A percentile compares a stretch with the other conserved stretches of the same genome.
These are phyloP conservation scores for Ustilago nuda DNA, from an alignment of 1,284 basidiomycete genomes.

Conservation along the genomic window DNA sequence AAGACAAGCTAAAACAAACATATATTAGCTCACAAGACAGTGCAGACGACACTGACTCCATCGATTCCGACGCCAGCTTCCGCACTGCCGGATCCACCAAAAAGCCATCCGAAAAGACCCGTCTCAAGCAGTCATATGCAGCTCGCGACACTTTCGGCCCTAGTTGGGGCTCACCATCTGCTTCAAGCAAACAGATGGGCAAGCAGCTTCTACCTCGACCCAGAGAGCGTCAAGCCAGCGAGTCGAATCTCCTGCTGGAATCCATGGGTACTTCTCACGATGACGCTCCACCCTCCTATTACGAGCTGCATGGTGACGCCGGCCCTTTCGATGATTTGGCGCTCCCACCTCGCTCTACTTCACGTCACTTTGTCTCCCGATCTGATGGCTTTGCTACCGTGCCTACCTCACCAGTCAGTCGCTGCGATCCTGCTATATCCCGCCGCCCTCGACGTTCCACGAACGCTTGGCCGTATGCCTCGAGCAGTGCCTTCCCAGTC, in stretches of 20 bases:
- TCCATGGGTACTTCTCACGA: slow-evolving; percentile 12
- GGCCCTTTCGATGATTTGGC: slow-evolving; percentile 25
- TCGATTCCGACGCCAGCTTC: slow-evolving; percentile 29
- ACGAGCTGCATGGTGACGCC: slow-evolving; percentile 32
- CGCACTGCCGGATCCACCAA: slow-evolving; percentile 28
- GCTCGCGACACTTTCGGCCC: neutral
- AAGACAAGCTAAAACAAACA: slow-evolving; percentile 3
- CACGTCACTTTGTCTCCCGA: slow-evolving; percentile 12
- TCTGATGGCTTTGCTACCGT: slow-evolving; percentile 21
- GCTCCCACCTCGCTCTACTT: neutral
- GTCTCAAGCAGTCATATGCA: slow-evolving; percentile 10
- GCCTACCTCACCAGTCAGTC: slow-evolving; percentile 22
- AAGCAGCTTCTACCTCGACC: neutral
- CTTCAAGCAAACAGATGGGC: neutral
- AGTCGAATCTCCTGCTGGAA: slow-evolving; percentile 29
- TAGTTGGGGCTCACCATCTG: neutral
- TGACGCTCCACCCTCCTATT: slow-evolving; percentile 35
- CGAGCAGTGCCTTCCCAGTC: slow-evolving; percentile 7
- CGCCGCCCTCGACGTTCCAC: slow-evolving; percentile 18
- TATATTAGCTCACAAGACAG: slow-evolving; percentile 2
- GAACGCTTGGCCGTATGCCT: slow-evolving; percentile 7
- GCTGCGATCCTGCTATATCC: neutral
- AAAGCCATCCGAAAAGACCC: slow-evolving; percentile 8
- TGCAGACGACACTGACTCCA: slow-evolving; percentile 16
- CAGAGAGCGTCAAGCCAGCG: slow-evolving; percentile 24